Conservation (phyloP, 1,139 yeast genomes). For the Diutina scorzettiae region DNA sequence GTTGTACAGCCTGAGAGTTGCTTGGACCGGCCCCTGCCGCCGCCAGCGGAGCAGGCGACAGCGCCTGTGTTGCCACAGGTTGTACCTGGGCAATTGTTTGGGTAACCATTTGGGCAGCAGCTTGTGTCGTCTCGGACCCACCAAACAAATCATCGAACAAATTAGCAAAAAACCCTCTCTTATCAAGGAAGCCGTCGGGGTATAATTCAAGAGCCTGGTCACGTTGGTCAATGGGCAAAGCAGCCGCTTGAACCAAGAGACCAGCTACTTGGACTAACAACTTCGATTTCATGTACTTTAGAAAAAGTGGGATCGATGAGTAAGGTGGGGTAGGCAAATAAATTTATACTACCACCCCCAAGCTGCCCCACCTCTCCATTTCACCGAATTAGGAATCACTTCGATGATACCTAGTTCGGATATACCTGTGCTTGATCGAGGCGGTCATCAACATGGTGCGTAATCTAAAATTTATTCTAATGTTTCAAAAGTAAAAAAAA, state of each 20-base stretch:
- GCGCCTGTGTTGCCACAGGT: background rate
- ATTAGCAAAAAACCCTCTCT: slow-evolving; percentile 4
- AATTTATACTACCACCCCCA: too few relatives aligned
- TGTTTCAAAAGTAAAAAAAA: too few relatives aligned
- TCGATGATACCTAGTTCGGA: too few relatives aligned
- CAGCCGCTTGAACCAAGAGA: slow-evolving; percentile 2
- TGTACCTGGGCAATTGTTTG: background rate
- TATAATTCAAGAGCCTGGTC: background rate
- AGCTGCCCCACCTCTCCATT: too few relatives aligned
- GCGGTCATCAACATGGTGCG: too few relatives aligned
- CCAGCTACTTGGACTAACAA: slow-evolving; percentile 4
- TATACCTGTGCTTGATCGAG: too few relatives aligned
- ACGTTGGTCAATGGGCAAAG: slow-evolving; percentile 2
- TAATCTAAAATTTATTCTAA: too few relatives aligned
- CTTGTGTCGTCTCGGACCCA: background rate
- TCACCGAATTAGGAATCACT: too few relatives aligned
- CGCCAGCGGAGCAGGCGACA: background rate
- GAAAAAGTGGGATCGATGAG: too few relatives aligned
- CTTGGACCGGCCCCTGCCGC: background rate
- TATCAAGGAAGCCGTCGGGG: slow-evolving; percentile 6
- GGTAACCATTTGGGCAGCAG: background rate
- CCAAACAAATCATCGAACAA: background rate
- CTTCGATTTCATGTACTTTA: background rate
- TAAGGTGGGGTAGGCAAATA: too few relatives aligned
- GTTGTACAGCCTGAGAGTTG: too few relatives aligned